Conservation (phyloP, 2,329 filamentous ascomycete species). For the Neoarthrinium moseri region DNA sequence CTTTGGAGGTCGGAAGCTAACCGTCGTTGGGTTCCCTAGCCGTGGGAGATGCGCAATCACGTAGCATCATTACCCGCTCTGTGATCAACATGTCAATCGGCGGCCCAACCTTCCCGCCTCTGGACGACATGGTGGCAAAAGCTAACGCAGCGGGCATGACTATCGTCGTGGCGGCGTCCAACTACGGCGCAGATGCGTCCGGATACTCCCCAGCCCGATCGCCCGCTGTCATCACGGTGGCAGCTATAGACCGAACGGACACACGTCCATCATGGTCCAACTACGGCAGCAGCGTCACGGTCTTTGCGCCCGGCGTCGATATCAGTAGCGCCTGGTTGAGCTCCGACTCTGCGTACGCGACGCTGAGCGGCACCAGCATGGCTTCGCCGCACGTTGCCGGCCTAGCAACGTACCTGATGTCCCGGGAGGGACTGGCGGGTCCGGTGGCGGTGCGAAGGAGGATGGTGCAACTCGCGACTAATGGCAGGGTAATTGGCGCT, state of each 20-base stretch:
- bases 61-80: constrained; percentile 16
- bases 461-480: constrained; percentile 18
- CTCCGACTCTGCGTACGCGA: constrained; percentile 15
- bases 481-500: constrained; percentile 16
- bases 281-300: constrained; percentile 22
- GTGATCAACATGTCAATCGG: constrained; percentile 29
- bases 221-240: constrained; percentile 23
- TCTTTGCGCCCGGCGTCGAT: constrained; percentile 24
- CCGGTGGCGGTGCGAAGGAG: constrained; percentile 13
- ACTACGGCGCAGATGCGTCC: constrained; percentile 22
- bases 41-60: constrained; percentile 21
- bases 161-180: constrained; percentile 24
- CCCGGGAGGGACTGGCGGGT: constrained; percentile 18
- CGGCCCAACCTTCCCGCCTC: constrained; percentile 12
- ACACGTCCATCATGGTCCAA: constrained; percentile 21
- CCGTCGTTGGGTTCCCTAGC: too few species aligned
- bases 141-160: constrained; percentile 21
- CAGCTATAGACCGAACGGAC: constrained; percentile 20
- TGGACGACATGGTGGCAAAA: constrained; percentile 19
- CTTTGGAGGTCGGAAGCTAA: too few species aligned
- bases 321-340: constrained; percentile 21
- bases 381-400: constrained; percentile 25
- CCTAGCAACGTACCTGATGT: constrained; percentile 23
- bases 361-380: constrained; percentile 25
- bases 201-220: constrained; percentile 21